Evolutionary conservation across 1,284 basidiomycete genomes (phyloP), one percentile per base, ranked within the genome.

Genomic region (Laetiporus sulphureus): DNA sequence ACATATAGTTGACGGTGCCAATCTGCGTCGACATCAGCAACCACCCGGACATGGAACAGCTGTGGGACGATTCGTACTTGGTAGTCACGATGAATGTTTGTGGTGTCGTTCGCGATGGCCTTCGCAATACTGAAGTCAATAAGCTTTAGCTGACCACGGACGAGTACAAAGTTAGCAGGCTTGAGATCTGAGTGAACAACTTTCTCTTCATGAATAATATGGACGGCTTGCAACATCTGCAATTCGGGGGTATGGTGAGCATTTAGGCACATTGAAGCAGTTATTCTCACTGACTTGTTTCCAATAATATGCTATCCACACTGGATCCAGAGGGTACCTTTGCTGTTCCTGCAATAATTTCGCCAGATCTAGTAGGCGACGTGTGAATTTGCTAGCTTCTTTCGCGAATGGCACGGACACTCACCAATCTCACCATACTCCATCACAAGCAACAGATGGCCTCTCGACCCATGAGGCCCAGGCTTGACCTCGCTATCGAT

Each of bases 81-180:
- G 57, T 91, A 86, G 53, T 97, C 93, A 40, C 93, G 75, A 51
- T 94, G 90, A 42, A 97, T 96, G 57, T 97, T 96, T 3, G 94
- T 95, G 2, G 93, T 97, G 56, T 97, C 93, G 58, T 94, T 95
- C 4, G 92, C 91, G 50, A 97, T 93, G 5, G 92, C 92, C 60
- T 96, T 96, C 3, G 93, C 93, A 55, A 97, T 97, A 11, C 93
- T 93, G 55, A 97, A 97, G 61, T 96, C 93, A 54, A 97, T 97
- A 42, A 96, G 70, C 69, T 97, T 97, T 37, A 97, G 70, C 47
- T 91, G 85, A 2, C 93, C 93, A 48, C 85, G 84, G 42, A 96
- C 93, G 30, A 97, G 71, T 13, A 97, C 92, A 55, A 97, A 97
- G 62, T 97, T 97, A 2, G 93, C 93, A 2, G 93, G 93, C 61